Evolutionary conservation across 176 grass and related monocot genomes (phyloP).

Genomic region (Hordeum marinum): DNA sequence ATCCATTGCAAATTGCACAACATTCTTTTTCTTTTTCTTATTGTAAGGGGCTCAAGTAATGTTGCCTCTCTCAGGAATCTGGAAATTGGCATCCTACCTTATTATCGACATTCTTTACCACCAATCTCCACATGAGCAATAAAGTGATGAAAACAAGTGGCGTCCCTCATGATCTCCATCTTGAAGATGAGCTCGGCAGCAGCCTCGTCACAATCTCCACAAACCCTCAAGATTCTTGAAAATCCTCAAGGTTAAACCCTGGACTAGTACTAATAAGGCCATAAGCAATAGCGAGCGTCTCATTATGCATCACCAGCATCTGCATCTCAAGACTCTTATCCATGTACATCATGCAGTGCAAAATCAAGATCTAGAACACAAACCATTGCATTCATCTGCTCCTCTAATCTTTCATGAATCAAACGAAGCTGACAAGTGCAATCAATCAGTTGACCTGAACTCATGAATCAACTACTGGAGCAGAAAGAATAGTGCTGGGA

Average conservation of each 20-base stretch:
- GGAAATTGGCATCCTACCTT: not conserved
- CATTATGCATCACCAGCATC: slow-evolving; percentile 47
- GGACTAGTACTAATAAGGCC: slow-evolving; percentile 43
- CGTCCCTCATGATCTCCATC: slow-evolving; percentile 56
- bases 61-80: not conserved
- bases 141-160: slow-evolving; percentile 61
- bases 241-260: slow-evolving; percentile 38
- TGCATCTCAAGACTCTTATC: not conserved
- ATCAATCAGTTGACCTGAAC: not conserved
- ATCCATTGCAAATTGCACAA: not conserved
- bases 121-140: slow-evolving; percentile 63
- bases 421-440: not conserved
- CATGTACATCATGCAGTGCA: not conserved
- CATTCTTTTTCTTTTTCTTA: not conserved
- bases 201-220: slow-evolving; percentile 66
- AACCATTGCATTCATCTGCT: not conserved
- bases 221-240: slow-evolving; percentile 69
- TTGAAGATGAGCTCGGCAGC: slow-evolving; percentile 52
- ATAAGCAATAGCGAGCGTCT: slow-evolving; percentile 63
- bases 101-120: slow-evolving; percentile 37
- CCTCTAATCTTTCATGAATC: not conserved
- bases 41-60: not conserved
- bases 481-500: not conserved
- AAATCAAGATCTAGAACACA: not conserved
- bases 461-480: not conserved